A percentile compares a stretch with the other conserved stretches of the same genome.
These are phyloP conservation scores for Hydnomerulius pinastri DNA, from an alignment of 768 basidiomycete genomes.

Conservation along the genomic window DNA sequence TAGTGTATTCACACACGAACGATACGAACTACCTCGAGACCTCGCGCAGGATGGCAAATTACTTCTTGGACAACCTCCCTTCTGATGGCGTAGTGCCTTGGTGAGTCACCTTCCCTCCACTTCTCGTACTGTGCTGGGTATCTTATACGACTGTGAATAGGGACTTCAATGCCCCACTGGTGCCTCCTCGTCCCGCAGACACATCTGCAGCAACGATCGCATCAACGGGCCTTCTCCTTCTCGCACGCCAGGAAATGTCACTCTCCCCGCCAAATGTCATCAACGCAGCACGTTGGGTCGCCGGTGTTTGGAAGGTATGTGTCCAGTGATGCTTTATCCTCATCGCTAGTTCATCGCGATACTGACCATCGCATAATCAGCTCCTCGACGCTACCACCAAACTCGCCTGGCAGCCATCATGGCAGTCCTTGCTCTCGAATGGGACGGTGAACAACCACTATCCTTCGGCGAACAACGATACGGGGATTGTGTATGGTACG, in stretches of 20 bases:
- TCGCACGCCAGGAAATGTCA: conserved; percentile 46
- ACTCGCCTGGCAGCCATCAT: conserved; percentile 58
- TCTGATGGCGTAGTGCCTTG: conserved; percentile 67
- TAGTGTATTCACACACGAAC: conserved; percentile 63
- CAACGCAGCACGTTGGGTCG: conserved; percentile 41
- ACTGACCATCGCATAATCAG: too few species aligned
- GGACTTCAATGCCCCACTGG: conserved; percentile 72
- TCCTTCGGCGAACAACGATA: conserved; percentile 48
- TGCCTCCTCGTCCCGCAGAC: conserved; percentile 62
- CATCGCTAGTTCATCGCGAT: neutral
- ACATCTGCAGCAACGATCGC: conserved; percentile 70
- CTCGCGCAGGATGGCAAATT: conserved; percentile 55
- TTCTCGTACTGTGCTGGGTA: neutral
- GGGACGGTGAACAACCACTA: conserved; percentile 63
- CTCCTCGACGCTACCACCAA: conserved; percentile 49
- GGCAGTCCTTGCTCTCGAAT: conserved; percentile 66
- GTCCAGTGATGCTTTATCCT: neutral
- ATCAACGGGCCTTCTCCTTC: conserved; percentile 57
- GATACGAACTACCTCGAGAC: conserved; percentile 57
- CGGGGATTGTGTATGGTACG: conserved; percentile 61
- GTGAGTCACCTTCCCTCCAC: conserved; percentile 34
- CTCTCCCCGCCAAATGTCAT: conserved; percentile 28
- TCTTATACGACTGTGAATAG: conserved; percentile 32
- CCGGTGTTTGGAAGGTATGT: conserved; percentile 51
- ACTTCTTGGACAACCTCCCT: conserved; percentile 63